Evolutionary conservation across 306 rosid genomes (phyloP).

Genomic region (Fragaria iinumae): DNA sequence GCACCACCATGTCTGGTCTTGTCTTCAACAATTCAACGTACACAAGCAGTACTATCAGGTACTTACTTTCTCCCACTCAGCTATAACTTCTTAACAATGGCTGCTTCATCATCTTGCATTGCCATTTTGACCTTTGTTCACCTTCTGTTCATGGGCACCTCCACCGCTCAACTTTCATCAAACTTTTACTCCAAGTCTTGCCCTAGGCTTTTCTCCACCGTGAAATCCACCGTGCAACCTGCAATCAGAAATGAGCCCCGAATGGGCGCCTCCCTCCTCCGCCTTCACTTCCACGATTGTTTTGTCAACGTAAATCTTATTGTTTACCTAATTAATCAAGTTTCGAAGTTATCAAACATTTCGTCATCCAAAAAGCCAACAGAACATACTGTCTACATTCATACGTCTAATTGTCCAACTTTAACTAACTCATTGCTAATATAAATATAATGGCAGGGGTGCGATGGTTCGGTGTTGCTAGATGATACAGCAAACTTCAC

Average conservation of each 20-base stretch:
- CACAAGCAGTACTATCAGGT: not conserved
- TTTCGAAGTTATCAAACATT: not conserved
- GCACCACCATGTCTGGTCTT: not conserved
- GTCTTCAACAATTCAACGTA: not conserved
- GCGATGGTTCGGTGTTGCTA: constrained; percentile 81
- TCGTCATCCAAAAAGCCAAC: constrained; percentile 11
- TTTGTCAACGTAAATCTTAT: constrained; percentile 67
- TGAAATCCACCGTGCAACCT: constrained; percentile 46
- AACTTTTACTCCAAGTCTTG: constrained; percentile 54
- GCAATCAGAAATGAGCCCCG: constrained; percentile 70
- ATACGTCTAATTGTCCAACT: not conserved
- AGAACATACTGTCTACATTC: not conserved
- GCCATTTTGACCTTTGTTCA: constrained; percentile 28
- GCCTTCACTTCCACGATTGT: constrained; percentile 87
- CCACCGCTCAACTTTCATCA: constrained; percentile 55
- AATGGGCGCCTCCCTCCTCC: constrained; percentile 95
- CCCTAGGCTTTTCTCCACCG: constrained; percentile 54
- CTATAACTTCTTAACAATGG: constrained; percentile 5
- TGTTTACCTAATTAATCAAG: not conserved
- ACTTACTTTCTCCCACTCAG: not conserved
- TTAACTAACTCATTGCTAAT: not conserved
- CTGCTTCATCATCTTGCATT: constrained; percentile 23
- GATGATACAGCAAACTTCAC: constrained; percentile 69
- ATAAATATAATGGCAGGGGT: constrained; percentile 46
- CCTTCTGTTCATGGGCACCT: constrained; percentile 30